Evolutionary conservation across 352 stramenopile genomes (phyloP), one percentile per base, ranked within the genome.

Genomic region (Lagenidium giganteum): DNA sequence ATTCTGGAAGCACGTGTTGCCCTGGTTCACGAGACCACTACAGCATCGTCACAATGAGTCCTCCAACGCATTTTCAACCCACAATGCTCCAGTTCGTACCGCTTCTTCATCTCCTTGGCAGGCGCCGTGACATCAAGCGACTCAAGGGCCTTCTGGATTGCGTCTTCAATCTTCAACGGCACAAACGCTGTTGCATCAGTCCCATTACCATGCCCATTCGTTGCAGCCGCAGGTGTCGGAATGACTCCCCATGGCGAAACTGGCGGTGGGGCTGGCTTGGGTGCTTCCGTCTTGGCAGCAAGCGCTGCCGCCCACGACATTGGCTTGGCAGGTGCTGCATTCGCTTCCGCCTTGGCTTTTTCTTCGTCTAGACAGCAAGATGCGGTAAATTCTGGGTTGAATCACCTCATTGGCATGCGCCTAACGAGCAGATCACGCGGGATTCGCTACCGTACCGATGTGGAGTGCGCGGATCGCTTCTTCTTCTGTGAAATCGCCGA

Each of bases 1-100:
- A 46, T 93, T 93, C 63, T 93, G 81, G 58, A 93, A 93, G 60
- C 81, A 93, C 42, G 81, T 93, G 43, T 93, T 93, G 56, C 81
- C 81, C 44, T 93, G 81, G 45, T 93, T 93, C 54, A 90, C 53
- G 11, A 93, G 60, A 1, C 81, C 81, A 47, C 73, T 88, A 36
- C 18, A 47, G 25, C 20, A 23, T 30, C 28, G 13, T 25, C 14
- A 43, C 27, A 27, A 25, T 23, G 20, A 30, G 11, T 49, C 5
- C 17, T 20, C 14, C 18, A 3, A 49, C 47, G 12, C 18, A 44
- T 17, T 17, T 27, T 17, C 20, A 25, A 7, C n/a, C 17, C 17
- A 33, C 11, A 26, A 42, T 6, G 8, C 17, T 4, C 11, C 11
- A 23, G 21, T n/a, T 36, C 42, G 9, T 30, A 89, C 80, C 80